phyloP scores from a whole-genome alignment of 2,329 filamentous ascomycete species.

The Apiospora saccharicola region DNA sequence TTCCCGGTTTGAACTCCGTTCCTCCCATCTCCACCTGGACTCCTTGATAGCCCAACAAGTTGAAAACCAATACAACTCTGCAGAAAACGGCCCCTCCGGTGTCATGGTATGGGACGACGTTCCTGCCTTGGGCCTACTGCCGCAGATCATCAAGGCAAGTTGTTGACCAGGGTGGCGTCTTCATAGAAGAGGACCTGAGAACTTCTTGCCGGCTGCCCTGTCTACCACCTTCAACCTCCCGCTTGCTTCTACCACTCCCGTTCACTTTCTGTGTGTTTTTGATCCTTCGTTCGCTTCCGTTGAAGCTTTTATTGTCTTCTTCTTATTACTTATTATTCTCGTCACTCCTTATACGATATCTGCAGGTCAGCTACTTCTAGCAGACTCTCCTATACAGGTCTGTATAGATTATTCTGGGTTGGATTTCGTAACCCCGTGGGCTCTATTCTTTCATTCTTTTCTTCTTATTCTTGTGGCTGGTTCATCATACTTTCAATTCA shows the following conservation, averaged over 20 bases:
- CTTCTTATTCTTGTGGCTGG: neutral
- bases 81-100: slow-evolving; percentile 3
- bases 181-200: slow-evolving; percentile 7
- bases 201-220: neutral
- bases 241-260: neutral
- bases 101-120: slow-evolving; percentile 21
- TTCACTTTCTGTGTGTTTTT: slow-evolving; percentile 21
- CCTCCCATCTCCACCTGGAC: neutral
- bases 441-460: neutral
- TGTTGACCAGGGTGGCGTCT: neutral
- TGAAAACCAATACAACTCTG: neutral
- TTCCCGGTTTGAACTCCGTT: slow-evolving; percentile 2
- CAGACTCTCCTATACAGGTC: slow-evolving; percentile 10
- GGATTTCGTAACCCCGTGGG: neutral
- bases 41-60: slow-evolving; percentile 16
- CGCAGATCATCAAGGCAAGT: slow-evolving; percentile 13
- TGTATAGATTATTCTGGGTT: slow-evolving; percentile 7
- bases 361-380: slow-evolving; percentile 28
- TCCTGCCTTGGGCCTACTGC: slow-evolving; percentile 4
- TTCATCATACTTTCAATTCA: slow-evolving; percentile 16
- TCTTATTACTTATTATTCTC: slow-evolving; percentile 24
- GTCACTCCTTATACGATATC: slow-evolving; percentile 25
- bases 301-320: slow-evolving; percentile 22
- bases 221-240: neutral
- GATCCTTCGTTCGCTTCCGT: slow-evolving; percentile 14